A percentile compares a stretch with the other conserved stretches of the same genome.
Conservation (phyloP, 208 protist species). For the Sergeia podlipaevii region DNA sequence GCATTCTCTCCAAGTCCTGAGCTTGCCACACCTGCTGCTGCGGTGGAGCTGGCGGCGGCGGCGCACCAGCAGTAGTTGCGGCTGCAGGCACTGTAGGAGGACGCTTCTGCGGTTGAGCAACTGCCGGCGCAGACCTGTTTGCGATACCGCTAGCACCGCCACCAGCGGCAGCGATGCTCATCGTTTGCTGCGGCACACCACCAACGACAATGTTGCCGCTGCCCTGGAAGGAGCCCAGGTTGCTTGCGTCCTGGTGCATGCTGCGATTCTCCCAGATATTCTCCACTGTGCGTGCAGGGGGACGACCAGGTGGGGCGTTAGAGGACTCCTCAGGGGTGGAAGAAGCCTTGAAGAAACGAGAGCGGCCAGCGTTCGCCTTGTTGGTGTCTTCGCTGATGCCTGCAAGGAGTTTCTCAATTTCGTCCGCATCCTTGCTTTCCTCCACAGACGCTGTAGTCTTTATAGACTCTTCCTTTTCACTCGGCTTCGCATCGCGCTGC, state of each 20-base stretch:
- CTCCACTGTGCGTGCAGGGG: too few relatives aligned
- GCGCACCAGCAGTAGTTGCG: background rate
- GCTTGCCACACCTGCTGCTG: constrained; percentile 44
- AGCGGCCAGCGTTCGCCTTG: constrained; percentile 19
- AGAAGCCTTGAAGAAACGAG: constrained; percentile 46
- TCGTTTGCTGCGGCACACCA: background rate
- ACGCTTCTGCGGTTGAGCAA: background rate
- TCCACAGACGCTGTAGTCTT: constrained; percentile 26
- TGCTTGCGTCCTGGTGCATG: background rate
- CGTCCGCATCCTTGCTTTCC: constrained; percentile 36
- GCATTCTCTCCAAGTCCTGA: constrained; percentile 54
- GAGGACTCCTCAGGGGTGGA: background rate
- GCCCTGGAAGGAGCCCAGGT: background rate
- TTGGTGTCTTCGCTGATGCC: constrained; percentile 24
- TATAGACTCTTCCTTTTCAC: constrained; percentile 4
- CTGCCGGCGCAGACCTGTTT: constrained; percentile 1
- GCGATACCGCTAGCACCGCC: constrained; percentile 7
- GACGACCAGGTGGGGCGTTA: too few relatives aligned
- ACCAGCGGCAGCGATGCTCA: background rate
- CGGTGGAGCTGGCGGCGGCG: too few relatives aligned
- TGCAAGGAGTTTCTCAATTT: constrained; percentile 51
- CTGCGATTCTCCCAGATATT: background rate
- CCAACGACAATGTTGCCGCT: constrained; percentile 1
- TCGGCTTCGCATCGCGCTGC: background rate
- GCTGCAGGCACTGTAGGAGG: constrained; percentile 1